A percentile compares a stretch with the other conserved stretches of the same genome.
Conservation (phyloP, 1,284 basidiomycete genomes). For the Leccinum fallax region DNA sequence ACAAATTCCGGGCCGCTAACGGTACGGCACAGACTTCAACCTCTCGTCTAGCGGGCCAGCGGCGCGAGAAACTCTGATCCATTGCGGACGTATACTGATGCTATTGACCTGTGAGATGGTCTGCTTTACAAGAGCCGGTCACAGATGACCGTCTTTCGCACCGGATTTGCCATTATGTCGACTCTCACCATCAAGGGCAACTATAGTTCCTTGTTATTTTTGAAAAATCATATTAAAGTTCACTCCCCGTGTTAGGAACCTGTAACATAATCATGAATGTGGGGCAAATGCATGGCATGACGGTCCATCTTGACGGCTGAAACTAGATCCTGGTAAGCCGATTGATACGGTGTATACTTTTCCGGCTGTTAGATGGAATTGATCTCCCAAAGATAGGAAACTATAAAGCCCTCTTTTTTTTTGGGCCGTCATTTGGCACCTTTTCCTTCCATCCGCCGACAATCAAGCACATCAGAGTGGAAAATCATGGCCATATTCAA, state of each 20-base stretch:
- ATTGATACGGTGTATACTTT: neutral
- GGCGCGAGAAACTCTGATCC: neutral
- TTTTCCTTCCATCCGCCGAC: neutral
- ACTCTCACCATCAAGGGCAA: neutral
- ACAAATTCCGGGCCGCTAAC: neutral
- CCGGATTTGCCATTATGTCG: neutral
- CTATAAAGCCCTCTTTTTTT: neutral
- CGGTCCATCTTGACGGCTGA: neutral
- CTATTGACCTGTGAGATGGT: neutral
- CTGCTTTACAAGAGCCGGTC: neutral
- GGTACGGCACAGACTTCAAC: neutral
- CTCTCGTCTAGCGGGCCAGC: neutral
- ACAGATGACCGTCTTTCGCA: neutral
- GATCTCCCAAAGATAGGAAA: neutral
- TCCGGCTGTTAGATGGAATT: neutral
- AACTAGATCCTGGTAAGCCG: neutral
- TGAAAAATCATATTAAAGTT: neutral
- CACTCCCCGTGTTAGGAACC: neutral
- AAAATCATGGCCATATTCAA: constrained; percentile 1
- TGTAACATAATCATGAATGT: neutral
- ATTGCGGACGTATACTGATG: neutral
- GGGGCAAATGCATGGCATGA: neutral
- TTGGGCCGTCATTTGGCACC: neutral
- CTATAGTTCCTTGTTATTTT: constrained; percentile 2
- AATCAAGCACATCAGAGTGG: neutral